Conservation (phyloP, 495 filamentous ascomycete genomes). For the Podospora conica region DNA sequence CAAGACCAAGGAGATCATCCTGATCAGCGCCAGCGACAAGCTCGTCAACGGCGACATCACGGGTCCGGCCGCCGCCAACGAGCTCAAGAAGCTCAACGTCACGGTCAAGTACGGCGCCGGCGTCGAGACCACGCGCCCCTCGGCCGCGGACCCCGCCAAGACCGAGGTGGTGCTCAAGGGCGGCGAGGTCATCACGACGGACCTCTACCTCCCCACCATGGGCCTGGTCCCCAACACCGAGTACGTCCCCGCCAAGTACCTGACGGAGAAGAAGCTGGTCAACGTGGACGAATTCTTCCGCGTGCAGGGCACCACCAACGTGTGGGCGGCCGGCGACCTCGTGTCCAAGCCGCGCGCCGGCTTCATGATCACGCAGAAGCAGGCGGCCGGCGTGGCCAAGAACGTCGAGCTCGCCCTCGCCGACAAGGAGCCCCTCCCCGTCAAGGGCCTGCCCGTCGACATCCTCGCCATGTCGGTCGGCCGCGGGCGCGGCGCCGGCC, state of each 20-base stretch:
- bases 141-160: slow-evolving; percentile 25
- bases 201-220: slow-evolving; percentile 59
- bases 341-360: slow-evolving; percentile 40
- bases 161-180: slow-evolving; percentile 32
- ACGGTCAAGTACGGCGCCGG: slow-evolving; percentile 34
- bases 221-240: slow-evolving; percentile 56
- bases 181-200: slow-evolving; percentile 41
- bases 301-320: slow-evolving; percentile 36
- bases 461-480: slow-evolving; percentile 36
- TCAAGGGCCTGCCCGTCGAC: slow-evolving; percentile 40
- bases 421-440: slow-evolving; percentile 26
- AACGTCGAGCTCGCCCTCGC: slow-evolving; percentile 37
- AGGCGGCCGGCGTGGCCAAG: slow-evolving; percentile 41
- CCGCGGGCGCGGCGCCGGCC: slow-evolving; percentile 35
- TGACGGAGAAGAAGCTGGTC: slow-evolving; percentile 47
- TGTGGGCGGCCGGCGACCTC: slow-evolving; percentile 52
- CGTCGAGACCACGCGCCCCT: slow-evolving; percentile 23
- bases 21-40: slow-evolving; percentile 40
- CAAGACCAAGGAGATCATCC: slow-evolving; percentile 42
- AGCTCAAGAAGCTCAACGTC: slow-evolving; percentile 49
- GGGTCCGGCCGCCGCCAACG: slow-evolving; percentile 27
- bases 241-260: slow-evolving; percentile 47
- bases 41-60: slow-evolving; percentile 36
- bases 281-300: slow-evolving; percentile 50
- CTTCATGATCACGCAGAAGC: slow-evolving; percentile 43